These are phyloP conservation scores for Fomitopsis schrenkii DNA, from an alignment of 1,284 basidiomycete species.

Conservation along the genomic window DNA sequence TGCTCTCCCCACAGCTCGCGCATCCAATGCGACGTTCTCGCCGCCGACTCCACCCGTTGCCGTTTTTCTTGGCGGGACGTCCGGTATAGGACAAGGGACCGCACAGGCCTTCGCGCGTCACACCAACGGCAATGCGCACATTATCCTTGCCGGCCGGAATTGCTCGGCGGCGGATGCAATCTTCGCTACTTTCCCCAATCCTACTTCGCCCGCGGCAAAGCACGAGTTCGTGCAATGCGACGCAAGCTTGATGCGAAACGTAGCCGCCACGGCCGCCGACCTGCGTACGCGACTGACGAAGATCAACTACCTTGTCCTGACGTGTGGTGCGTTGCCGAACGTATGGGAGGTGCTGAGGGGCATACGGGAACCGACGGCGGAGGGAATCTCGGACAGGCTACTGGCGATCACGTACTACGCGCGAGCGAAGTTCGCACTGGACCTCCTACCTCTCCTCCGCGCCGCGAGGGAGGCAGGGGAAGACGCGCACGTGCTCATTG, in stretches of 20 bases:
- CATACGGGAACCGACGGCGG: constrained; percentile 9
- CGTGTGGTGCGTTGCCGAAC: constrained; percentile 25
- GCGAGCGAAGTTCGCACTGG: constrained; percentile 26
- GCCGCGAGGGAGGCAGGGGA: constrained; percentile 10
- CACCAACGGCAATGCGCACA: constrained; percentile 30
- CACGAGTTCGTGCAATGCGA: constrained; percentile 36
- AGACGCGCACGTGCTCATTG: constrained; percentile 22
- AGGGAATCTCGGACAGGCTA: constrained; percentile 23
- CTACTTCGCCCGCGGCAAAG: constrained; percentile 16
- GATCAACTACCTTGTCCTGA: constrained; percentile 33
- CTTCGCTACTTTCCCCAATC: constrained; percentile 29
- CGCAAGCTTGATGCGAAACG: constrained; percentile 30
- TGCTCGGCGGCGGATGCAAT: constrained; percentile 30
- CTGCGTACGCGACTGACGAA: constrained; percentile 24
- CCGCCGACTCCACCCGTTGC: constrained; percentile 25
- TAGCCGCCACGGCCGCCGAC: constrained; percentile 21
- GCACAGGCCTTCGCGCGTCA: constrained; percentile 27
- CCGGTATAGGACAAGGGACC: constrained; percentile 31
- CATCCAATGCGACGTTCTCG: constrained; percentile 11
- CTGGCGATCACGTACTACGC: constrained; percentile 25
- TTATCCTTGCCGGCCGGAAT: constrained; percentile 33
- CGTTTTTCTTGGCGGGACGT: constrained; percentile 32
- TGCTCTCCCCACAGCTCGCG: constrained; percentile 7
- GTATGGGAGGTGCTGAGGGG: constrained; percentile 25
- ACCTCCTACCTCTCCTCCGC: constrained; percentile 22